A percentile compares a stretch with the other conserved stretches of the same genome.
phyloP scores from a whole-genome alignment of 2,329 filamentous ascomycete species.

The Beauveria varroae region DNA sequence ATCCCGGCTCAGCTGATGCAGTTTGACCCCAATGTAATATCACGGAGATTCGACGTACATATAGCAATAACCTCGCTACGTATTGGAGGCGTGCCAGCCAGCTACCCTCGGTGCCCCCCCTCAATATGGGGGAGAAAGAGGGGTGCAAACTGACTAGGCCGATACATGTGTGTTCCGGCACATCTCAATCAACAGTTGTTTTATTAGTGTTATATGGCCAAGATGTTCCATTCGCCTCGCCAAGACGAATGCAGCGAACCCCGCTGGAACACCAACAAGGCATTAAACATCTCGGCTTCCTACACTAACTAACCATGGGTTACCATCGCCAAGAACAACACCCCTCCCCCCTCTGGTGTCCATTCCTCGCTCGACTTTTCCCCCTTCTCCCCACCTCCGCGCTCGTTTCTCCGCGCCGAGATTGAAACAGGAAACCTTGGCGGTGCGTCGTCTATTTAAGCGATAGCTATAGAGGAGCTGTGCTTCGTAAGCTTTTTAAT shows the following conservation, averaged over 20 bases:
- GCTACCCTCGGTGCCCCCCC: background rate
- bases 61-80: too few relatives aligned
- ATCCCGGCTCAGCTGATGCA: too few relatives aligned
- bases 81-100: background rate
- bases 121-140: background rate
- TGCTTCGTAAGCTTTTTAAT: too few relatives aligned
- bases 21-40: too few relatives aligned
- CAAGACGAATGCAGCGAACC: background rate
- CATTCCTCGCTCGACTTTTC: background rate
- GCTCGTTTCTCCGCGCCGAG: background rate
- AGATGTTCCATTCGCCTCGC: background rate
- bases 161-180: background rate
- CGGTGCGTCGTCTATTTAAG: background rate
- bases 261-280: background rate
- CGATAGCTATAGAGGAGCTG: background rate
- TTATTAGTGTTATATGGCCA: background rate
- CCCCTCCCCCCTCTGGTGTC: background rate
- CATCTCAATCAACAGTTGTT: background rate
- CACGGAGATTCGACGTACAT: too few relatives aligned
- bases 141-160: background rate
- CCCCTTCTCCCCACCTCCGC: background rate
- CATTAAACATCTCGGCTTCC: background rate
- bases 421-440: background rate
- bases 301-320: background rate
- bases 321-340: conserved; percentile 2